Evolutionary conservation across 2,329 filamentous ascomycete species (phyloP).

Genomic region (Sclerotinia minor): DNA sequence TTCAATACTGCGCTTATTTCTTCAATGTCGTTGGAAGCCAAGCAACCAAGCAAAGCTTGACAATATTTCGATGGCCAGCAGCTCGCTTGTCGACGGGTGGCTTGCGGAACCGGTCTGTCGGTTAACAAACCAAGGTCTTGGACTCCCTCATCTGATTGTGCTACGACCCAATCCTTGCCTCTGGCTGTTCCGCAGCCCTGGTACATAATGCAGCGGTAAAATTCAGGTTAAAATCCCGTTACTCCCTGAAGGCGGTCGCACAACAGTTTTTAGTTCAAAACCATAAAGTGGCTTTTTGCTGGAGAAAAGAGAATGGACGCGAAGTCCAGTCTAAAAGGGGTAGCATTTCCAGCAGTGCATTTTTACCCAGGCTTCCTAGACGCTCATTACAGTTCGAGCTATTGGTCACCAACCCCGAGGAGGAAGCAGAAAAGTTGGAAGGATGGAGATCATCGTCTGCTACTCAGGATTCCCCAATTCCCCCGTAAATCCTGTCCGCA

Average conservation of each 20-base stretch:
- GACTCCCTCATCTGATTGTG: not conserved
- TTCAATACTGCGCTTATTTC: not conserved
- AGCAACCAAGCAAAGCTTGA: conserved; percentile 2
- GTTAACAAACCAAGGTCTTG: not conserved
- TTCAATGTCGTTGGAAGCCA: conserved; percentile 6
- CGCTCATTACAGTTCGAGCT: not conserved
- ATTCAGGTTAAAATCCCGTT: too few relatives aligned
- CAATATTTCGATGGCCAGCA: not conserved
- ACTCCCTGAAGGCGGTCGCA: not conserved
- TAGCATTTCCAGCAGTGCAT: not conserved
- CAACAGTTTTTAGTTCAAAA: not conserved
- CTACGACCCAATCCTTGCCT: not conserved
- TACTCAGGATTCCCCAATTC: not conserved
- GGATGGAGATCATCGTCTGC: not conserved
- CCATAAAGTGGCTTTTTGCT: not conserved
- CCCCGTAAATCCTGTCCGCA: not conserved
- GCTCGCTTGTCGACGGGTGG: not conserved
- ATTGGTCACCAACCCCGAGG: not conserved
- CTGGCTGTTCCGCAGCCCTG: not conserved
- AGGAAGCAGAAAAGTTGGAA: not conserved
- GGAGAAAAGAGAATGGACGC: not conserved
- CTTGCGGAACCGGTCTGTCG: not conserved
- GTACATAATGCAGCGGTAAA: conserved; percentile 3
- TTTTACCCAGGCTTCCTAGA: not conserved
- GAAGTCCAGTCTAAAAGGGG: not conserved